Conservation (phyloP, 345 rosid genomes). For the Cardamine chenopodiifolia region DNA sequence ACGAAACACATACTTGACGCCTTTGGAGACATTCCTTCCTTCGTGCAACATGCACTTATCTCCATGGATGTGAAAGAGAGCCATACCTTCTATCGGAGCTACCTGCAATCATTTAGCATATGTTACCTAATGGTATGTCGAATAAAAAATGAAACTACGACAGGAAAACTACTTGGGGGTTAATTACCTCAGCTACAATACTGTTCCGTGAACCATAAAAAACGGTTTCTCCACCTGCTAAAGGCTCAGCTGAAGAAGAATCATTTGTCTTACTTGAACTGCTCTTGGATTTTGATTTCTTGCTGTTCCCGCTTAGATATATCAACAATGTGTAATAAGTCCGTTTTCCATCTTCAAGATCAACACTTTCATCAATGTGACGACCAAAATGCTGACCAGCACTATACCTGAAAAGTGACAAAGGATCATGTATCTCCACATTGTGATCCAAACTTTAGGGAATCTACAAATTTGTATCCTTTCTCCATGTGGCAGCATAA, state of each 20-base stretch:
- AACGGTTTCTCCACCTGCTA: constrained; percentile 93
- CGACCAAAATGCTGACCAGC: constrained; percentile 86
- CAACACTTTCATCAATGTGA: constrained; percentile 83
- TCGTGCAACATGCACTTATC: constrained; percentile 93
- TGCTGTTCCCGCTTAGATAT: constrained; percentile 68
- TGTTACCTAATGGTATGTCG: neutral
- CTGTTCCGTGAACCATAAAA: constrained; percentile 77
- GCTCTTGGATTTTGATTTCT: constrained; percentile 53
- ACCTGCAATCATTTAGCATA: constrained; percentile 47
- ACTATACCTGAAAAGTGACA: constrained; percentile 60
- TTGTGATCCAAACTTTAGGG: neutral
- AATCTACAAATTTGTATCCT: neutral
- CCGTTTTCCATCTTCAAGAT: constrained; percentile 69
- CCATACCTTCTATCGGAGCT: constrained; percentile 91
- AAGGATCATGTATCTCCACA: constrained; percentile 3
- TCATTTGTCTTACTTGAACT: constrained; percentile 43
- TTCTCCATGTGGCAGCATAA: neutral
- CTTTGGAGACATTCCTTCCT: constrained; percentile 73
- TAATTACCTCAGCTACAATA: constrained; percentile 74
- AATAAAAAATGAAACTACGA: neutral
- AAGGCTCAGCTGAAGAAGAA: constrained; percentile 54
- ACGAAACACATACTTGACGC: constrained; percentile 85
- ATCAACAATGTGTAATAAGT: constrained; percentile 84
- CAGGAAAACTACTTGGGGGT: neutral
- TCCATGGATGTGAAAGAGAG: constrained; percentile 91